Conservation (phyloP, 2,329 filamentous ascomycete species). For the Juglanconis sp. region DNA sequence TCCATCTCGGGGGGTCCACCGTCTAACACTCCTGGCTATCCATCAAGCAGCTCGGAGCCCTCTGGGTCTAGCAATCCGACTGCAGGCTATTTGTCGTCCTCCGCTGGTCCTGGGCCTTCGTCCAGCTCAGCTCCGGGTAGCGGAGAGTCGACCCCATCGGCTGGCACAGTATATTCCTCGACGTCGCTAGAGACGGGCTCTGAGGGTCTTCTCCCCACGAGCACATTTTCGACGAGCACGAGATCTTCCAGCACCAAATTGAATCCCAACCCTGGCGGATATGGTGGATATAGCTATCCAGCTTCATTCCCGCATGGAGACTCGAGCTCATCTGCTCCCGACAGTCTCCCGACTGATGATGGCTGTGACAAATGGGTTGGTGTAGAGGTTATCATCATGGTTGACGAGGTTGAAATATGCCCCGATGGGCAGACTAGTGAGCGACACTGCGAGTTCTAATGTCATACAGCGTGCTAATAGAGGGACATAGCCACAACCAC, state of each 20-base stretch:
- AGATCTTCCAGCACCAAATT: background rate
- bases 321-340: conserved; percentile 2
- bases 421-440: conserved; percentile 16
- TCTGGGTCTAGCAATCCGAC: background rate
- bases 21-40: background rate
- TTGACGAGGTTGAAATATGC: conserved; percentile 16
- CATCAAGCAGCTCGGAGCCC: background rate
- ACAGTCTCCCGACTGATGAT: background rate
- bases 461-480: background rate
- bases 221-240: conserved; percentile 1
- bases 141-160: background rate
- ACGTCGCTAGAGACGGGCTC: background rate
- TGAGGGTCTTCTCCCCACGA: background rate
- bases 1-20: background rate
- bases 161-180: background rate
- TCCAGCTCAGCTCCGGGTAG: background rate
- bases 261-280: background rate
- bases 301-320: conserved; percentile 4
- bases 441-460: background rate
- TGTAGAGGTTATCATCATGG: conserved; percentile 18
- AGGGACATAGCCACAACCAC: conserved; percentile 10
- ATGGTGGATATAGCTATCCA: conserved; percentile 14
- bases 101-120: background rate
- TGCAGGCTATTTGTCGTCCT: background rate
- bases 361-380: conserved; percentile 16